A percentile compares a stretch with the other conserved stretches of the same genome.
Evolutionary conservation across 306 rosid genomes (phyloP).

Genomic region (Trifolium fragiferum): DNA sequence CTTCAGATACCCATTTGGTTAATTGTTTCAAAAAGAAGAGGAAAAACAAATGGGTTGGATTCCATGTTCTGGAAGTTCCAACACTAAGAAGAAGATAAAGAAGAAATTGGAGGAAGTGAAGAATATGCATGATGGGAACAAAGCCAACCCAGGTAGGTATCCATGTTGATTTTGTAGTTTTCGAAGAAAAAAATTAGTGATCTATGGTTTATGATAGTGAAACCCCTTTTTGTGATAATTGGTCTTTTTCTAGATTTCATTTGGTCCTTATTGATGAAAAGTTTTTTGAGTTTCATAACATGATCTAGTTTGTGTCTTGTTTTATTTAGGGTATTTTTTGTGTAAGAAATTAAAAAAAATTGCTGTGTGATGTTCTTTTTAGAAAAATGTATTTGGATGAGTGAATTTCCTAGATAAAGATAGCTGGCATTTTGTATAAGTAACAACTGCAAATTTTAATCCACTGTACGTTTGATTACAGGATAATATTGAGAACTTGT

Average conservation of each 20-base stretch:
- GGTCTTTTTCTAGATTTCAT: constrained; percentile 34
- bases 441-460: background rate
- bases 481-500: background rate
- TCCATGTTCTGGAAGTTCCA: constrained; percentile 79
- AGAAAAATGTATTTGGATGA: background rate
- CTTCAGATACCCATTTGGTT: constrained; percentile 12
- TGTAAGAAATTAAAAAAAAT: background rate
- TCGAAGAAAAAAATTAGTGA: background rate
- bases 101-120: constrained; percentile 56
- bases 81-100: constrained; percentile 58
- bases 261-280: background rate
- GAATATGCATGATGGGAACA: constrained; percentile 61
- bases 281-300: constrained; percentile 32
- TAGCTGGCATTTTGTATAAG: background rate
- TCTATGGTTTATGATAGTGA: constrained; percentile 25
- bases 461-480: background rate
- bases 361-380: background rate
- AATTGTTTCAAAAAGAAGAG: constrained; percentile 4
- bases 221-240: constrained; percentile 41
- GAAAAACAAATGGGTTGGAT: constrained; percentile 73
- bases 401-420: background rate
- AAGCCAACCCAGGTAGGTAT: constrained; percentile 76
- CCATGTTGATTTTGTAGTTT: background rate
- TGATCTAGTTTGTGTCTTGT: constrained; percentile 31
- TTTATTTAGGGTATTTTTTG: constrained; percentile 31